These are phyloP conservation scores for Cyberlindnera maclurae DNA, from an alignment of 805 yeast genomes.

Conservation along the genomic window DNA sequence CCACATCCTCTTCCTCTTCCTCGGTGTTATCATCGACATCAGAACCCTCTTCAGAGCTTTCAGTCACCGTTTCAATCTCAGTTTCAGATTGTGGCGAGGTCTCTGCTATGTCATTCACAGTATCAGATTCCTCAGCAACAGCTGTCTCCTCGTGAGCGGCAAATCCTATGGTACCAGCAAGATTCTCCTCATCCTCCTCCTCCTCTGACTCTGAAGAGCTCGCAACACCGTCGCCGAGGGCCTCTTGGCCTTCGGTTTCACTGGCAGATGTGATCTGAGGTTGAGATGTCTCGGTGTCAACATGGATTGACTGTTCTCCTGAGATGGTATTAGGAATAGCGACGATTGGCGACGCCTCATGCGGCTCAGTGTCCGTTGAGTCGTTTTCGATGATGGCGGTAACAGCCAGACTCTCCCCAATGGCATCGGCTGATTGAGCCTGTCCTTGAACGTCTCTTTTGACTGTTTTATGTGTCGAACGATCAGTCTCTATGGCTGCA, in stretches of 20 bases:
- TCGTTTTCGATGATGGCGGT: neutral
- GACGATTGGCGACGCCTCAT: neutral
- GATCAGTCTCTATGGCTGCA: too few relatives aligned
- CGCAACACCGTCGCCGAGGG: neutral
- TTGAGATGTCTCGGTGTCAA: neutral
- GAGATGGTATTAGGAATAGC: neutral
- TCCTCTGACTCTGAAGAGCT: neutral
- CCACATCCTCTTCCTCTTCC: neutral
- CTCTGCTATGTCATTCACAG: neutral
- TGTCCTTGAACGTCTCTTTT: too few relatives aligned
- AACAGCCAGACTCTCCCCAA: neutral
- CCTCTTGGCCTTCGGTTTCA: neutral
- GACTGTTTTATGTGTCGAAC: too few relatives aligned
- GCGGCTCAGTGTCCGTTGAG: neutral
- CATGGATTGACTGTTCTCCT: slow-evolving; percentile 1
- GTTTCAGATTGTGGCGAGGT: neutral
- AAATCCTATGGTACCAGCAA: neutral
- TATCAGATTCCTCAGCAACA: neutral
- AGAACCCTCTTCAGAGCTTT: neutral
- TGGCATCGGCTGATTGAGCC: too few relatives aligned
- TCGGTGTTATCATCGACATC: neutral
- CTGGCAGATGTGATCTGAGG: neutral
- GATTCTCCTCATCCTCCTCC: neutral
- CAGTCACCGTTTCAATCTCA: neutral
- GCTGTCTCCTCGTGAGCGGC: neutral